Base-by-base conservation (phyloP, 352 stramenopile species). In the Phytopythium helicoides region DNA sequence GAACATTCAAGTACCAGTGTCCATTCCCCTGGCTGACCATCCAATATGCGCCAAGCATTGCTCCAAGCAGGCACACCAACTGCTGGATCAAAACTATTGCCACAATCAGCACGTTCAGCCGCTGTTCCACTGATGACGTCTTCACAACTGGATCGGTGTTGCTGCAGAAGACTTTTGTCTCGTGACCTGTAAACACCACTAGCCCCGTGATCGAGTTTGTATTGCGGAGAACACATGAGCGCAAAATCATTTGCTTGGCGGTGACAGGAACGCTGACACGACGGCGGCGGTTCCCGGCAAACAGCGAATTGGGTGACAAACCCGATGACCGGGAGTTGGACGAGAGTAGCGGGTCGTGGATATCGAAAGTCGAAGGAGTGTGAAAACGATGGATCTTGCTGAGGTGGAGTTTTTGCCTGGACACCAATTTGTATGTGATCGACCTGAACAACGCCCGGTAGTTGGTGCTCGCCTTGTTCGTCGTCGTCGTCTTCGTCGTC, bases 131-230 rank as follows among this genome's bases (percentile, higher is more conserved):
- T 0, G 80, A 91, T 6, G 81, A 92, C 1, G 69, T 87, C 58
- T 94, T 94, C 6, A 91, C 70, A 23, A 87, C 64, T 14, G 77
- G 76, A 15, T 89, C 75, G 6, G 75, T 87, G 49, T 90, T 90
- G 60, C 79, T 92, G 51, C 81, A 92, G 48, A 89, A 89, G 0
- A 94, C 80, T 47, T 94, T 94, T 3, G 81, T 87, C 53, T 94
- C 83, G 40, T 90, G 83, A 12, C 83, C 83, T 8, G 90, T 97
- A 57, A 97, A 97, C 38, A 98, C 66, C 33, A 96, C 86, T 48
- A 96, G 62, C 0, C 92, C 87, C 25, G 82, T 83, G 3, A 97
- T 66, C 1, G 69, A 87, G 21, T 70, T 69, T 10, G 90, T 97
- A 56, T 97, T 96, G 12, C 88, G 76, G 8, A 98, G 67, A 39